phyloP scores from a whole-genome alignment of 2,329 filamentous ascomycete genomes.

The Fusarium avenaceum region DNA sequence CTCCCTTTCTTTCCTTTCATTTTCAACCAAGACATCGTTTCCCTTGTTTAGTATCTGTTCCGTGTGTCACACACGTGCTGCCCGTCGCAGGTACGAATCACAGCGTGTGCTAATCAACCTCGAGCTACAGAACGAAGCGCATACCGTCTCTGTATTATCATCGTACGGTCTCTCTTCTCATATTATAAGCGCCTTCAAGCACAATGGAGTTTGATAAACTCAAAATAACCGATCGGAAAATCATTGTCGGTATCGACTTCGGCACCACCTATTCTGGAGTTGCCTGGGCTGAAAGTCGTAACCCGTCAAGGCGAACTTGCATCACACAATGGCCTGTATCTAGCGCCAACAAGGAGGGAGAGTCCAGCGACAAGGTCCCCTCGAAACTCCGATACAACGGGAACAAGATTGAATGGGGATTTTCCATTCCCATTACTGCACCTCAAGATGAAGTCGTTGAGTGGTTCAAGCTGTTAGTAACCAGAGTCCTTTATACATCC shows the following conservation, averaged over 20 bases:
- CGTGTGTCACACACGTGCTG: slow-evolving; percentile 2
- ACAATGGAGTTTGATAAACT: slow-evolving; percentile 56
- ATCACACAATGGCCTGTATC: slow-evolving; percentile 61
- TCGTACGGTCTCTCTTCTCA: neutral
- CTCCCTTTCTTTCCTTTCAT: neutral
- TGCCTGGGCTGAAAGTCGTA: slow-evolving; percentile 61
- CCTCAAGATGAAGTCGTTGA: slow-evolving; percentile 57
- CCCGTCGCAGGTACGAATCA: slow-evolving; percentile 1
- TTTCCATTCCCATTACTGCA: slow-evolving; percentile 57
- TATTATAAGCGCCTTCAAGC: neutral
- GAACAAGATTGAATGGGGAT: slow-evolving; percentile 60
- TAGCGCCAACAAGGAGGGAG: slow-evolving; percentile 53
- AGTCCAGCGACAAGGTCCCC: slow-evolving; percentile 61
- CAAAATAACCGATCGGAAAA: slow-evolving; percentile 54
- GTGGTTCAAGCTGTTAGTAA: slow-evolving; percentile 64
- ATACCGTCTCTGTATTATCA: neutral
- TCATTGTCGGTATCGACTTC: slow-evolving; percentile 66
- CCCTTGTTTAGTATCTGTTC: neutral
- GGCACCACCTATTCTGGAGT: slow-evolving; percentile 68
- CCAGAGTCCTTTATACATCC: neutral
- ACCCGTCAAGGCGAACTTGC: slow-evolving; percentile 53
- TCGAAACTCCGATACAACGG: slow-evolving; percentile 59
- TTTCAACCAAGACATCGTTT: neutral
- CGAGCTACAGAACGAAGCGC: slow-evolving; percentile 1
- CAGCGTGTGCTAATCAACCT: slow-evolving; percentile 10